A percentile compares a stretch with the other conserved stretches of the same genome.
These are phyloP conservation scores for Linanthus parryae DNA, from an alignment of 148 eudicot genomes.

Conservation along the genomic window DNA sequence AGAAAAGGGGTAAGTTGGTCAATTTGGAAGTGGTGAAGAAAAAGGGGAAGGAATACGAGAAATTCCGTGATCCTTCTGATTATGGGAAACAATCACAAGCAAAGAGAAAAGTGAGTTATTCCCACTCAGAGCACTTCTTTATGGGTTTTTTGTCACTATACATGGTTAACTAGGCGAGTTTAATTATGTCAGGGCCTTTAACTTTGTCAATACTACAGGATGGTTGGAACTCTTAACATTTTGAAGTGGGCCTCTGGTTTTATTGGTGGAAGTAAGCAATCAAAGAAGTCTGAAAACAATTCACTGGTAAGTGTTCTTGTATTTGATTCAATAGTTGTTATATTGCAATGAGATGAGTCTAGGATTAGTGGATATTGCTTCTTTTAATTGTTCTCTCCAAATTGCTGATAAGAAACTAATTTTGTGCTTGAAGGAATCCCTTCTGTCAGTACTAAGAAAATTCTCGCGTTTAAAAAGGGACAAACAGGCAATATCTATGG, in stretches of 20 bases:
- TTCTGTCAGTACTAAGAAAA: constrained; percentile 78
- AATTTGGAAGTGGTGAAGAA: constrained; percentile 82
- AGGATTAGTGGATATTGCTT: too few relatives aligned
- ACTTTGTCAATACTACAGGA: too few relatives aligned
- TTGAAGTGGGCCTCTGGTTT: constrained; percentile 94
- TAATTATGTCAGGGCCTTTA: too few relatives aligned
- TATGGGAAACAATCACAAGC: constrained; percentile 37
- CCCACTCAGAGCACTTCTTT: neutral
- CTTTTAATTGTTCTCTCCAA: neutral
- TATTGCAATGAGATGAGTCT: too few relatives aligned
- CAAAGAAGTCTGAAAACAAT: constrained; percentile 43
- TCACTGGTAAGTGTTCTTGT: constrained; percentile 31
- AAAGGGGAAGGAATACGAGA: constrained; percentile 83
- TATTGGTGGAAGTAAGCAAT: constrained; percentile 62
- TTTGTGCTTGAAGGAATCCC: constrained; percentile 57
- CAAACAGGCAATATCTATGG: constrained; percentile 89
- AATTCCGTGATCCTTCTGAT: constrained; percentile 54
- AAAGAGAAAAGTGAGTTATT: constrained; percentile 44
- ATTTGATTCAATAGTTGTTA: neutral
- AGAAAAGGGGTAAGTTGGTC: constrained; percentile 79
- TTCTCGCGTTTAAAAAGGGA: constrained; percentile 80
- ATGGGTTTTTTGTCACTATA: neutral
- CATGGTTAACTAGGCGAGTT: too few relatives aligned
- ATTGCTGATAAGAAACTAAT: neutral
- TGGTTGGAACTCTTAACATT: constrained; percentile 76